Evolutionary conservation across 805 yeast species (phyloP), one percentile per base, ranked within the genome.

Genomic region (Kazachstania bromeliacearum): DNA sequence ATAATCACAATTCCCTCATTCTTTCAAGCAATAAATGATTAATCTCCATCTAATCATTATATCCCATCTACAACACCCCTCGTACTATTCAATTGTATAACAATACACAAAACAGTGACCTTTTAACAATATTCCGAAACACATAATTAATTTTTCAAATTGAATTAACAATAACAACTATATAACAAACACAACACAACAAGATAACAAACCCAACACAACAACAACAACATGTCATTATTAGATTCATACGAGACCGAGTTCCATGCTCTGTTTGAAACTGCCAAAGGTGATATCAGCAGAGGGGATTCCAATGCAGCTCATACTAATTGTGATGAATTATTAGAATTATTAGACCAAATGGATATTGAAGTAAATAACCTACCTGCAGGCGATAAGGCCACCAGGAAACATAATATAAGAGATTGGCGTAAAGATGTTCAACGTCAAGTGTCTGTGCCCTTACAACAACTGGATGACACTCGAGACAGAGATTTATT

Each of bases 301-400:
- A n/a, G 26, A 4, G 3, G 10, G 3, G 26, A 3, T 10, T 23
- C 26, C 26, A 3, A 7, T 14, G 29, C 12, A 9, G 29, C 12
- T 3, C 9, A 14, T 9, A 54, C 53, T 33, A n/a, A n/a, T n/a
- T n/a, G n/a, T n/a, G 59, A 54, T 34, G 64, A 59, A 28, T 39
- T 56, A 8, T 35, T 51, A 7, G 95, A 85, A 52, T 75, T 77
- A 58, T 59, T 85, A 30, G 96, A 88, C 46, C 94, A 89, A 47
- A 79, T 92, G 79, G 77, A 77, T 19, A 68, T 89, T 28, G 97
- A 89, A 55, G 80, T 88, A 23, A 85, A 95, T n/a, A 78, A 89
- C 6, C 41, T 73, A 61, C 42, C 73, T 66, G 25, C 45, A 2
- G 41, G 45, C 24, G 50, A 49, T 42, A 66, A 96, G 43, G 74